Conservation (phyloP, 2,329 filamentous ascomycete genomes). For the Exophiala dermatitidis region DNA sequence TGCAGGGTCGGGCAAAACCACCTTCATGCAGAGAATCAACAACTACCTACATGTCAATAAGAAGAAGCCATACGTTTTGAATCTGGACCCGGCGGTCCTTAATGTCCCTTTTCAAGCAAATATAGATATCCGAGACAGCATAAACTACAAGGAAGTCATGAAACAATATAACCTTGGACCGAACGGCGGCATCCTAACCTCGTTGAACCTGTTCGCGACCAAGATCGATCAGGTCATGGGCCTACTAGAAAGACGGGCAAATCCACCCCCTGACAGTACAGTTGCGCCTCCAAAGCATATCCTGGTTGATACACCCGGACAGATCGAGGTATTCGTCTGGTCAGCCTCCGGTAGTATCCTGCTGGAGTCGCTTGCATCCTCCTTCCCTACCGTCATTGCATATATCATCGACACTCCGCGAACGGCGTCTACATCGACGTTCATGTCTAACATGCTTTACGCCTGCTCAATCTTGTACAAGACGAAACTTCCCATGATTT, state of each 20-base stretch:
- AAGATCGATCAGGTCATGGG: constrained; percentile 93
- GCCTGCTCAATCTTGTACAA: constrained; percentile 98
- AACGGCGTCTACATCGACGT: constrained; percentile 86
- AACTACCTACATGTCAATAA: constrained; percentile 77
- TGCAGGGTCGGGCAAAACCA: constrained; percentile 91
- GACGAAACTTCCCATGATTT: constrained; percentile 94
- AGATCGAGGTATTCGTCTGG: constrained; percentile 99
- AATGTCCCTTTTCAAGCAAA: constrained; percentile 93
- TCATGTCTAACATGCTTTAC: constrained; percentile 99
- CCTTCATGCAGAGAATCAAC: constrained; percentile 98
- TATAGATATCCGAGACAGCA: constrained; percentile 96
- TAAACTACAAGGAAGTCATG: constrained; percentile 99
- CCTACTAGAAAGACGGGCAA: constrained; percentile 80
- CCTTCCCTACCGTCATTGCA: constrained; percentile 92
- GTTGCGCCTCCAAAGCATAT: constrained; percentile 69
- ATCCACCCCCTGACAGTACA: constrained; percentile 54
- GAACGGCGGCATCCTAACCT: constrained; percentile 93
- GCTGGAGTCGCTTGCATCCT: constrained; percentile 83
- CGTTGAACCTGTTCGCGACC: constrained; percentile 90
- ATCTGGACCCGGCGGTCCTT: constrained; percentile 90
- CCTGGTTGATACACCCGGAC: constrained; percentile 88
- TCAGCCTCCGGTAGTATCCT: constrained; percentile 91
- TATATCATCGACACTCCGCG: constrained; percentile 97
- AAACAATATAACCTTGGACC: constrained; percentile 96
- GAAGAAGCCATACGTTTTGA: constrained; percentile 85